Conservation (phyloP, 208 protist genomes). For the Leishmania braziliensis region DNA sequence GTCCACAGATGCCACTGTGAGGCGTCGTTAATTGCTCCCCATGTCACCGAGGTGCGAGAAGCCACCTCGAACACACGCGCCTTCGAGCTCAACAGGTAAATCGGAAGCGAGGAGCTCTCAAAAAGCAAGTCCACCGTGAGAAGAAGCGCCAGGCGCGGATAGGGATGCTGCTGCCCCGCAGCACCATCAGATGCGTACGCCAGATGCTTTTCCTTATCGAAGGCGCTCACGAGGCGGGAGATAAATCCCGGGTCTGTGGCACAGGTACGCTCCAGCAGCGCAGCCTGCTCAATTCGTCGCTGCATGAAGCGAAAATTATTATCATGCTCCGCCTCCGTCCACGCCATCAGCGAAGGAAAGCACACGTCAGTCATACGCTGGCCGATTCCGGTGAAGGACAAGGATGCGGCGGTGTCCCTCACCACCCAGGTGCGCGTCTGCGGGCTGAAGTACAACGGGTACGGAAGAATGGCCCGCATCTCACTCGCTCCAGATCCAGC, state of each 20-base stretch:
- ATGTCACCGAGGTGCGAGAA: conserved; percentile 5
- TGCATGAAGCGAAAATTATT: conserved; percentile 46
- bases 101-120: conserved; percentile 61
- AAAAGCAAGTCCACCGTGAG: conserved; percentile 79
- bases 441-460: conserved; percentile 29
- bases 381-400: conserved; percentile 55
- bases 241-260: conserved; percentile 37
- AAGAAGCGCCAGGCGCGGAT: conserved; percentile 37
- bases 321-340: conserved; percentile 69
- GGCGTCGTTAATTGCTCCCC: neutral
- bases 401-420: conserved; percentile 12
- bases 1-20: conserved; percentile 23
- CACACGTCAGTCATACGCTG: conserved; percentile 84
- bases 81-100: conserved; percentile 80
- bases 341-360: conserved; percentile 74
- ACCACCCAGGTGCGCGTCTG: conserved; percentile 2
- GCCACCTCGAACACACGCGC: conserved; percentile 49
- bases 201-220: conserved; percentile 2
- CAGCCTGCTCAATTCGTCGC: conserved; percentile 44
- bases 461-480: conserved; percentile 75
- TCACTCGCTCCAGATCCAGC: conserved; percentile 54
- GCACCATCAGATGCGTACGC: neutral
- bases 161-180: neutral
- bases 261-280: conserved; percentile 50
- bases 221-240: conserved; percentile 31